Evolutionary conservation across 495 filamentous ascomycete species (phyloP).

Genomic region (Lophium mytilinum): DNA sequence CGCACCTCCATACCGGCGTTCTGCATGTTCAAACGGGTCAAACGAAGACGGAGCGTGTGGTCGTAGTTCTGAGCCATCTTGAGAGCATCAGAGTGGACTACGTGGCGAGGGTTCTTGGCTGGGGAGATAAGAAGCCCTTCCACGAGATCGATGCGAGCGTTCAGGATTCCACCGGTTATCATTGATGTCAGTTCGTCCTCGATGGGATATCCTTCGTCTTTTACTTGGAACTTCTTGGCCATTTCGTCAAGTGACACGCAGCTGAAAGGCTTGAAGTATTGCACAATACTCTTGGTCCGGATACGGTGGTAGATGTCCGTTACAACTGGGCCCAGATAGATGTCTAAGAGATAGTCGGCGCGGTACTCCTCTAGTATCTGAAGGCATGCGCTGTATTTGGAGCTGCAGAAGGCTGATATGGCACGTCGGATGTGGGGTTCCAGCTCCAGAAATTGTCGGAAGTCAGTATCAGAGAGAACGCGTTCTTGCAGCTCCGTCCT

Average conservation of each 20-base stretch:
- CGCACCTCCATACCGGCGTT: conserved; percentile 69
- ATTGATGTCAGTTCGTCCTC: conserved; percentile 68
- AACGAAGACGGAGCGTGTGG: conserved; percentile 60
- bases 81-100: conserved; percentile 60
- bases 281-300: conserved; percentile 82
- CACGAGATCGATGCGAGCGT: conserved; percentile 77
- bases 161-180: conserved; percentile 62
- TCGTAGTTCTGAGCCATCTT: conserved; percentile 63
- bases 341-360: conserved; percentile 79
- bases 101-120: conserved; percentile 51
- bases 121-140: conserved; percentile 67
- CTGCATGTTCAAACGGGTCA: conserved; percentile 66
- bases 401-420: conserved; percentile 76
- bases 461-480: conserved; percentile 70
- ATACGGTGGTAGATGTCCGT: conserved; percentile 60
- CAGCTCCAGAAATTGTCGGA: conserved; percentile 82
- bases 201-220: conserved; percentile 44
- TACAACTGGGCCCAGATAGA: conserved; percentile 75
- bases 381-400: conserved; percentile 78
- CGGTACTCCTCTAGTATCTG: conserved; percentile 72
- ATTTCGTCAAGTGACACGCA: conserved; percentile 35
- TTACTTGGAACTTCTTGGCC: conserved; percentile 26
- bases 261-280: conserved; percentile 55
- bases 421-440: conserved; percentile 93
- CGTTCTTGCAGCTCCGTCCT: conserved; percentile 61